Percentiles rank a stretch among this genome's conserved stretches.
Evolutionary conservation across 2,329 filamentous ascomycete genomes (phyloP).

Genomic region (Ascochyta fabae): DNA sequence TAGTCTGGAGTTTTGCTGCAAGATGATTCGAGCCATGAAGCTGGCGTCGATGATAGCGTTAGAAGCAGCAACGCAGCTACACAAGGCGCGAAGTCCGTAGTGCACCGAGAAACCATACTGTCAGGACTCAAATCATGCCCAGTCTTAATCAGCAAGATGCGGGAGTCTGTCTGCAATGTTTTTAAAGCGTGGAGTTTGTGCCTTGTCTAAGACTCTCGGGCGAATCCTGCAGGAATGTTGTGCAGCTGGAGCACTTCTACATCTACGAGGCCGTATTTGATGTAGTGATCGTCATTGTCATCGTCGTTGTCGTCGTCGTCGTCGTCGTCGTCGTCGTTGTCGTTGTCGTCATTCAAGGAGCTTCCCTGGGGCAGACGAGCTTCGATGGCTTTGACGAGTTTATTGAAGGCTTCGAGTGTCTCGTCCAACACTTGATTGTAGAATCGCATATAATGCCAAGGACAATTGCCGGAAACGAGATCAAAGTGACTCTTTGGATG

Average conservation of each 20-base stretch:
- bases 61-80: no score
- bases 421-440: constrained; percentile 18
- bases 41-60: no score
- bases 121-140: no score
- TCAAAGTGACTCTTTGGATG: constrained; percentile 5
- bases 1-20: no score
- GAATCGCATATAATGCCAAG: constrained; percentile 20
- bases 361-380: constrained; percentile 2
- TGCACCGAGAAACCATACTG: no score
- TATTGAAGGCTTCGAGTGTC: constrained; percentile 17
- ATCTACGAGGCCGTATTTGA: constrained; percentile 11
- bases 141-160: no score
- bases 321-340: no score
- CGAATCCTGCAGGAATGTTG: constrained; percentile 13
- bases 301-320: no score
- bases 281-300: background rate
- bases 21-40: no score
- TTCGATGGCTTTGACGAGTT: constrained; percentile 22
- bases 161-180: background rate
- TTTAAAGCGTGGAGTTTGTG: constrained; percentile 1
- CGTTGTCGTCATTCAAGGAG: constrained; percentile 1
- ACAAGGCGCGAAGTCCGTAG: no score
- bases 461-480: background rate
- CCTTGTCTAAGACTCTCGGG: constrained; percentile 5
- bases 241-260: constrained; percentile 12